Conservation (phyloP, 345 rosid genomes). For the Psidium guajava region DNA sequence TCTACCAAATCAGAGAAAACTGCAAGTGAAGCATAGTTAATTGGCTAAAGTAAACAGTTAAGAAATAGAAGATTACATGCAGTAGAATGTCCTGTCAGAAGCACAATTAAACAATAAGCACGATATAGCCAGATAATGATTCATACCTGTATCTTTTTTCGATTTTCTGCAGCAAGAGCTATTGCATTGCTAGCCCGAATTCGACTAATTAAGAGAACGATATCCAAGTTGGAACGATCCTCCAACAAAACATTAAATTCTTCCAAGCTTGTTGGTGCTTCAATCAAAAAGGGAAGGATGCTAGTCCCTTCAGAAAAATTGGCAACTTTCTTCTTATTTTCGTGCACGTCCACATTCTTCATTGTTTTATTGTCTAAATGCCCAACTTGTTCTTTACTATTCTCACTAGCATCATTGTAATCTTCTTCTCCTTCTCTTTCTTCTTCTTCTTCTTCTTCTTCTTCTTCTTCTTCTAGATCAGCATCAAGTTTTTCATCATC, state of each 20-base stretch:
- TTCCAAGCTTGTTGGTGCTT: constrained; percentile 65
- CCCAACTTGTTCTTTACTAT: constrained; percentile 12
- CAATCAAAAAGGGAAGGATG: constrained; percentile 58
- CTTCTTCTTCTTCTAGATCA: constrained; percentile 45
- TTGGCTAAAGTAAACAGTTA: background rate
- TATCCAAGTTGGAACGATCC: constrained; percentile 40
- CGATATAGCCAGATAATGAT: background rate
- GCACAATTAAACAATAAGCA: background rate
- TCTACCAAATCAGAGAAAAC: background rate
- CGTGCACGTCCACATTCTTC: constrained; percentile 17
- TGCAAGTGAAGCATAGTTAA: background rate
- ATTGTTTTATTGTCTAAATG: constrained; percentile 12
- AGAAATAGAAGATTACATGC: background rate
- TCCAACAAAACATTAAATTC: constrained; percentile 53
- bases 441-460: constrained; percentile 22
- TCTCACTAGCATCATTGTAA: background rate
- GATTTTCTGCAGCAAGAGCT: constrained; percentile 78
- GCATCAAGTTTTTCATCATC: constrained; percentile 58
- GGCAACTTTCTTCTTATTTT: constrained; percentile 5
- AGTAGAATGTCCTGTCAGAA: background rate
- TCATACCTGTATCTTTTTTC: constrained; percentile 86
- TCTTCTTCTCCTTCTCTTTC: constrained; percentile 1
- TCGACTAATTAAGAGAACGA: constrained; percentile 40
- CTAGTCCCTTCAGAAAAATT: constrained; percentile 10
- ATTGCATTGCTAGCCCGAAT: constrained; percentile 59